Evolutionary conservation across 2,329 filamentous ascomycete species (phyloP), one percentile per base, ranked within the genome.

Genomic region (Monilinia laxa): DNA sequence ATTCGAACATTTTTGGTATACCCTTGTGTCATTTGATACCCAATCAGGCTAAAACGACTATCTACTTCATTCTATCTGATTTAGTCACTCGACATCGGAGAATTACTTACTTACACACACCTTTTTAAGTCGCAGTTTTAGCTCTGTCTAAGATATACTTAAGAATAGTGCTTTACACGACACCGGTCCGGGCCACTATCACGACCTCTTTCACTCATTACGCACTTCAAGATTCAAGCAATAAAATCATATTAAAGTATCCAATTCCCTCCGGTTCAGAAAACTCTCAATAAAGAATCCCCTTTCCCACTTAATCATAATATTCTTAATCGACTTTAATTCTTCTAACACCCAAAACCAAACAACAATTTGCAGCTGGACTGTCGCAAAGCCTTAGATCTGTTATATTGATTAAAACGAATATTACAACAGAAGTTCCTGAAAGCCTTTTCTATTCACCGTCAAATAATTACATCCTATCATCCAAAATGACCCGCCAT

Each of bases 321-420:
- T 38, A 49, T 49, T 60, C 28, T 60, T 60, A 60, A 60, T 60
- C 16, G 20, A 10, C 20, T 60, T 60, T 28, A 38, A 60, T 11
- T 35, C 57, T 60, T 60, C 10, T 4, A 42, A 16, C 12, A 42
- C 4, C 40, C 40, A 60, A 28, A 51, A 25, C 20, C 57, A 51
- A 38, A 45, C 42, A 60, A 51, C 28, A 2, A 23, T 60, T 60
- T 38, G 28, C 57, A 60, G 57, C 57, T 51, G 42, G 57, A 28
- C 57, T 49, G 57, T 60, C 28, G 20, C 42, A 51, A 18, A 38
- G 5, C 2, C 14, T 49, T 23, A 18, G 49, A 23, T 38, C 35
- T 4, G n/a, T 60, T 51, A 16, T 16, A 16, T 14, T 40, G 18
- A 16, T 35, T 28, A n/a, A 11, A 18, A 18, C 20, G 18, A 28